These are phyloP conservation scores for Friedmanniomyces endolithicus DNA, from an alignment of 495 filamentous ascomycete genomes.

Conservation along the genomic window DNA sequence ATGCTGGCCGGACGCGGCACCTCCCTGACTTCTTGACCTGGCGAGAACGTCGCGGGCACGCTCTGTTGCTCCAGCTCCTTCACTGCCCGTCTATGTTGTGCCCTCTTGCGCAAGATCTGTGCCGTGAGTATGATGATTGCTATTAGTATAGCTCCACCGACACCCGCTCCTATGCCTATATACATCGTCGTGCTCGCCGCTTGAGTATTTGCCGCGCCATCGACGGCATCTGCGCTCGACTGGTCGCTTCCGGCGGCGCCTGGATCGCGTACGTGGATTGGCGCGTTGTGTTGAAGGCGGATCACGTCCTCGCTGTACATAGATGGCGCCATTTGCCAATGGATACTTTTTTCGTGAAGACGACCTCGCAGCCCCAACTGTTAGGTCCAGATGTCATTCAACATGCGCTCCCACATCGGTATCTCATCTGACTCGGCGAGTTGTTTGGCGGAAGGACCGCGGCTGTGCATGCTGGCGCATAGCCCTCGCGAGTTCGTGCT, in stretches of 20 bases:
- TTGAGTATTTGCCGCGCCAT: not conserved
- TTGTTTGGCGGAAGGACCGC: too few relatives aligned
- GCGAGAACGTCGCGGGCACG: conserved; percentile 12
- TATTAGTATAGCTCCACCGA: conserved; percentile 6
- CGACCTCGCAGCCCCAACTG: not conserved
- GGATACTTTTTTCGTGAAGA: not conserved
- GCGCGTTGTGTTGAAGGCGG: not conserved
- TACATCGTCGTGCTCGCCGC: not conserved
- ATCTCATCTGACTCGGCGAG: too few relatives aligned
- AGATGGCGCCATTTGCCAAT: not conserved
- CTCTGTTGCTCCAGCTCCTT: not conserved
- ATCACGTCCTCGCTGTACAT: not conserved
- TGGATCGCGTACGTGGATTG: not conserved
- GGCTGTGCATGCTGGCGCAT: too few relatives aligned
- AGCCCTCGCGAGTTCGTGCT: not conserved
- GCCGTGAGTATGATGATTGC: conserved; percentile 1
- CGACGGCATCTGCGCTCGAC: not conserved
- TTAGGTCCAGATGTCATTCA: too few relatives aligned
- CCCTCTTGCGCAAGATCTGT: conserved; percentile 4
- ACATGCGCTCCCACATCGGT: too few relatives aligned
- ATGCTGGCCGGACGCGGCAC: conserved; percentile 7
- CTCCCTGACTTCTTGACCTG: conserved; percentile 3
- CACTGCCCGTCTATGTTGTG: conserved; percentile 1
- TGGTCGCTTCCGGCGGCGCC: not conserved
- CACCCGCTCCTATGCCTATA: conserved; percentile 2